phyloP scores from a whole-genome alignment of 257 asterid genomes.

The Ilex aquifolium region DNA sequence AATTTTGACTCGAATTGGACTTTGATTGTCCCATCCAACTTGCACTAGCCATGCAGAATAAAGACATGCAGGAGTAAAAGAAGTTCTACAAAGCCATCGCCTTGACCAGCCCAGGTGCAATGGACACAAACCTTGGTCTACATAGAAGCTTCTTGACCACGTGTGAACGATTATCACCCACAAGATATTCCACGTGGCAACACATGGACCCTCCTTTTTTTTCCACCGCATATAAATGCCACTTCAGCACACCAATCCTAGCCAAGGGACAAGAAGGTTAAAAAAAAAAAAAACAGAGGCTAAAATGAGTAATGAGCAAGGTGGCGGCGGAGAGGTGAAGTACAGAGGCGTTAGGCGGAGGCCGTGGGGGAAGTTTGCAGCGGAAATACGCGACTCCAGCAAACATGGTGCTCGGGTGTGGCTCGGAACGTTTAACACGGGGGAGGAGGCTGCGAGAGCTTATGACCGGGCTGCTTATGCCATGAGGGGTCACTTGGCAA shows the following conservation, averaged over 20 bases:
- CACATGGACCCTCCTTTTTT: constrained; percentile 1
- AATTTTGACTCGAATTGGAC: no score
- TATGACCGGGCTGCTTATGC: constrained; percentile 67
- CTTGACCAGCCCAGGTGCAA: constrained; percentile 45
- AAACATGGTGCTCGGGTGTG: constrained; percentile 64
- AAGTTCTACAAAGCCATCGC: constrained; percentile 38
- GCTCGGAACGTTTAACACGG: constrained; percentile 70
- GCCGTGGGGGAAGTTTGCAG: constrained; percentile 85
- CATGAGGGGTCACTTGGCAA: constrained; percentile 73
- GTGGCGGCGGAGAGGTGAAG: constrained; percentile 38
- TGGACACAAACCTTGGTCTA: constrained; percentile 29
- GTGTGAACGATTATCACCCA: constrained; percentile 25
- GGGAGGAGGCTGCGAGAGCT: constrained; percentile 73
- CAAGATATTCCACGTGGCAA: constrained; percentile 27
- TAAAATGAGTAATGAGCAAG: background rate
- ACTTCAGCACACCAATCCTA: constrained; percentile 12
- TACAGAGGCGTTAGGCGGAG: constrained; percentile 74
- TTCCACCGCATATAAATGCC: constrained; percentile 3
- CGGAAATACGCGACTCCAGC: constrained; percentile 70
- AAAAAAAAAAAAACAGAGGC: constrained; percentile 13
- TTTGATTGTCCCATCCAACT: no score
- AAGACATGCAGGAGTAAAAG: constrained; percentile 1
- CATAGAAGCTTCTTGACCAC: constrained; percentile 34
- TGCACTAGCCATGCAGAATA: no score
- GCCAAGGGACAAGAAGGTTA: constrained; percentile 1